Evolutionary conservation across 306 rosid species (phyloP), one percentile per base, ranked within the genome.

Genomic region (Alnus rubra): DNA sequence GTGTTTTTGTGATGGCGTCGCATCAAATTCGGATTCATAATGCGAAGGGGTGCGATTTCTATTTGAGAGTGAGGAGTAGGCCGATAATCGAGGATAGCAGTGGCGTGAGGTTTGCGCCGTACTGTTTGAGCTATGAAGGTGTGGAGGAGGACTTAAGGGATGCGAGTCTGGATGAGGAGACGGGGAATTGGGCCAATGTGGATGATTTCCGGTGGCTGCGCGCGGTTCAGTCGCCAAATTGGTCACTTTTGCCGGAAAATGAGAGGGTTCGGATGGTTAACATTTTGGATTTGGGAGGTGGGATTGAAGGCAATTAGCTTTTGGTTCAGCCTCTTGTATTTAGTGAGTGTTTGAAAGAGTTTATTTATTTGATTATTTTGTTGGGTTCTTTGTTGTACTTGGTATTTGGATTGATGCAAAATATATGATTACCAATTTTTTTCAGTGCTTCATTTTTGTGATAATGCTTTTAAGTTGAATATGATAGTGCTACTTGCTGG

Each of bases 11-110:
- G 5, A 71, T 90, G 86, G 98, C 96, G 0, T 91, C 94, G 10
- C 98, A 95, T 86, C 98, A 92, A 89, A 92, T 95, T 84, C 86
- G 96, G 65, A 95, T 95, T 78, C 98, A 95, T 68, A 69, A 76
- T 87, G 97, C 93, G 0, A 91, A 79, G 19, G 65, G 49, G 39
- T 80, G 87, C 31, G 97, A 88, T 79, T 91, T 95, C 77, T 92
- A 91, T 67, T 81, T 95, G 69, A 91, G 96, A 78, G 98, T 95
- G 74, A 90, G 97, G 84, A 95, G 98, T 80, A 63, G 97, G 76
- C 98, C 98, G 0, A 95, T 95, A 72, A 91, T 95, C 16, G 94
- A 93, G 86, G 92, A 91, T 76, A 73, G 86, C 69, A 55, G 49
- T 18, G 78, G 87, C 1, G 90, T 94, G 60, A 85, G 97, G 83